Percentiles rank a stretch among this genome's conserved stretches.
phyloP scores from a whole-genome alignment of 371 early-diverging fungal genomes.

The Zychaea mexicana region DNA sequence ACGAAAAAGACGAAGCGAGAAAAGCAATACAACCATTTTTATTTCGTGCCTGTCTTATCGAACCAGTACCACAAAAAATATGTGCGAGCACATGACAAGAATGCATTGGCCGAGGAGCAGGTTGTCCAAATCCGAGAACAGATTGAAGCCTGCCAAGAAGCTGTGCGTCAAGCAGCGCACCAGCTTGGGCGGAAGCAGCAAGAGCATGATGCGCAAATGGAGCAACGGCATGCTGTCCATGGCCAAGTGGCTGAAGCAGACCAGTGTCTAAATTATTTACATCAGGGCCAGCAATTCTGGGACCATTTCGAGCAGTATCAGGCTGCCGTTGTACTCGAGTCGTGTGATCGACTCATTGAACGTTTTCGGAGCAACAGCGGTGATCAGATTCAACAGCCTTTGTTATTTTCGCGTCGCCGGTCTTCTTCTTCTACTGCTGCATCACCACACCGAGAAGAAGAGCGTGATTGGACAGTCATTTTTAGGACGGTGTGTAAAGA shows the following conservation, averaged over 20 bases:
- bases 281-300: constrained; percentile 32
- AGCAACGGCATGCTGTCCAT: constrained; percentile 4
- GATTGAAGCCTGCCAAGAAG: constrained; percentile 8
- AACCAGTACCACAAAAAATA: constrained; percentile 38
- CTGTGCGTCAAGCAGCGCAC: constrained; percentile 5
- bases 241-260: constrained; percentile 9
- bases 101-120: constrained; percentile 33
- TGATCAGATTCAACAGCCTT: not conserved
- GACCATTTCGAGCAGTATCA: constrained; percentile 30
- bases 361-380: constrained; percentile 1
- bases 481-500: constrained; percentile 26
- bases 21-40: constrained; percentile 32
- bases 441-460: not conserved
- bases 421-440: not conserved
- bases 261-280: constrained; percentile 9
- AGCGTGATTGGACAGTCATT: constrained; percentile 24
- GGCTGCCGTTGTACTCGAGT: constrained; percentile 24
- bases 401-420: not conserved
- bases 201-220: constrained; percentile 10
- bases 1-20: constrained; percentile 37
- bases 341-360: constrained; percentile 13
- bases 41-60: constrained; percentile 30
- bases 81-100: constrained; percentile 36
- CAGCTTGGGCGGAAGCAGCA: constrained; percentile 1
- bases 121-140: constrained; percentile 27